Base-by-base conservation (phyloP, 2,329 filamentous ascomycete species). In the Sordariomycetes sp. region DNA sequence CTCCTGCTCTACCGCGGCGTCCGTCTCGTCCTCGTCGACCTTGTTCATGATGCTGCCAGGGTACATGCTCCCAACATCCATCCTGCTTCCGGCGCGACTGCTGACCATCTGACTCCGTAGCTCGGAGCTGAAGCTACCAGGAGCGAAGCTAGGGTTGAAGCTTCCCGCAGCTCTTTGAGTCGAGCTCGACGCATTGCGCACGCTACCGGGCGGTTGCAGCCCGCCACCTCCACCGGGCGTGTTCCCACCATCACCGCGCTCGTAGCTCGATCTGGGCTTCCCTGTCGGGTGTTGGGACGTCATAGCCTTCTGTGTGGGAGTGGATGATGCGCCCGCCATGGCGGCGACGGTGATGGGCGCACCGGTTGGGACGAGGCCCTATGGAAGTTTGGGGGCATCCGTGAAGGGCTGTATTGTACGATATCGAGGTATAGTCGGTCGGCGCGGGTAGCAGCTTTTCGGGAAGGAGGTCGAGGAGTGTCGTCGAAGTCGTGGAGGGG, bases 41-140 rank as follows among this genome's bases (percentile, higher is more conserved):
- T 72, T 74, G 38, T 77, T 73, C 46, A 71, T 57, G 46, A 59
- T 61, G 42, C 50, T 57, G 39, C 45, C 46, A n/a, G 57, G 49
- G 35, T 59, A 59, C 15, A 50, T 37, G 21, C 57, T 57, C 34
- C 48, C 53, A 9, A 51, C 49, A 32, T 61, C 57, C 18, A 54
- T 42, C 33, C 58, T 48, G 42, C 58, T 60, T 8, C 54, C 57
- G 16, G 53, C 50, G 28, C 58, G 57, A 40, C 46, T 48, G 7
- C 46, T 45, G 28, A 47, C 72, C 51, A 82, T 71, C 54, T 76
- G 73, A 48, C 79, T 86, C 50, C 83, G 85, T 47, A 94, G 61
- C 39, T 94, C 88, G 21, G 87, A 80, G 48, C 81, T 93, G 66
- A 95, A 95, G 64, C 86, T 94, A 28, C 88, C 88, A 2, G 81